Percentiles rank a stretch among this genome's conserved stretches.
phyloP scores from a whole-genome alignment of 2,329 filamentous ascomycete genomes.

The Botryotinia convoluta region DNA sequence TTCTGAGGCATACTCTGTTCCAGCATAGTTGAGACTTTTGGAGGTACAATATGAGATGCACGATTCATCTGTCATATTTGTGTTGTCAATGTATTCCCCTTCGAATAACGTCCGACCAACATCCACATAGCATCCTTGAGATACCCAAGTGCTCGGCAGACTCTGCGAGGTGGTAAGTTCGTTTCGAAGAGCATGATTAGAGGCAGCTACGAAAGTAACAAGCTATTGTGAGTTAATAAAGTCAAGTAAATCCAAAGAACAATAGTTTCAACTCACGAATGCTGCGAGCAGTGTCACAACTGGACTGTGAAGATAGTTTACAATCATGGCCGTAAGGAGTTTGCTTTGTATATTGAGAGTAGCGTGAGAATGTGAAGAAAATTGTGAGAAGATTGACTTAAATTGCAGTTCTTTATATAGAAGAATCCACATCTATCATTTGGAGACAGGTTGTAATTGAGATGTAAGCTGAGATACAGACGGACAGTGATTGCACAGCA shows the following conservation, averaged over 20 bases:
- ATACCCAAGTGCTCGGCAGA: conserved; percentile 30
- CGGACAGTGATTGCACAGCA: background rate
- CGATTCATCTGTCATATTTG: conserved; percentile 32
- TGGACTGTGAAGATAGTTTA: background rate
- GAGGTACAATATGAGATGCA: conserved; percentile 33
- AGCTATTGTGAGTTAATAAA: background rate
- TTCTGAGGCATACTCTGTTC: conserved; percentile 33
- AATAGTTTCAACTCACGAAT: background rate
- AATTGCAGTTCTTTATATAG: background rate
- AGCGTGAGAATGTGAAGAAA: background rate
- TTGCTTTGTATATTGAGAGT: background rate
- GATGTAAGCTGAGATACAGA: background rate
- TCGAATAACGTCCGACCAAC: conserved; percentile 28
- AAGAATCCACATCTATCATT: background rate
- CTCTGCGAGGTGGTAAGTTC: conserved; percentile 16
- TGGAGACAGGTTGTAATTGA: background rate
- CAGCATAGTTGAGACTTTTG: conserved; percentile 31
- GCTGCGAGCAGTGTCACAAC: background rate
- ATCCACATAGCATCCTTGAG: conserved; percentile 33
- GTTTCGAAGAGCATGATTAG: background rate
- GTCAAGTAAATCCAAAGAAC: no score
- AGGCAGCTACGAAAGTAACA: background rate
- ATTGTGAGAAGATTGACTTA: no score
- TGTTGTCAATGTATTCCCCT: conserved; percentile 24
- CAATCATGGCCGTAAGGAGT: background rate